Evolutionary conservation across 768 basidiomycete genomes (phyloP).

Genomic region (Leccinum longicurvipes): DNA sequence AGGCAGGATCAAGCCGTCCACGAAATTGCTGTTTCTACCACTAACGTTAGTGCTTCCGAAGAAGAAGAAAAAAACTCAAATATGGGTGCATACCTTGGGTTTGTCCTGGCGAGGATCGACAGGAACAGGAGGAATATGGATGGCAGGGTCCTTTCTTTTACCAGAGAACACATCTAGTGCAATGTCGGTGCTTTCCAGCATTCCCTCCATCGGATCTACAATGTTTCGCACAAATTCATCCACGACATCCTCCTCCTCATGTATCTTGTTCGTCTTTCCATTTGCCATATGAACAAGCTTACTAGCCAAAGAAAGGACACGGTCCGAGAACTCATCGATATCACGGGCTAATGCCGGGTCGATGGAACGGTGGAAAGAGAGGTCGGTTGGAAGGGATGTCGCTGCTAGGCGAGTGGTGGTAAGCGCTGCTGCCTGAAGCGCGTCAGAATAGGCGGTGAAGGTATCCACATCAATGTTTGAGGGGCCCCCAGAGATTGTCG

Average conservation of each 20-base stretch:
- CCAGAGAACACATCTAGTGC: slow-evolving; percentile 79
- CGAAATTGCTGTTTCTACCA: slow-evolving; percentile 35
- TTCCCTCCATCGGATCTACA: slow-evolving; percentile 79
- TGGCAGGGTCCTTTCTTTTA: slow-evolving; percentile 61
- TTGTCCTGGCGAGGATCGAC: slow-evolving; percentile 17
- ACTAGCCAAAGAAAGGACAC: slow-evolving; percentile 66
- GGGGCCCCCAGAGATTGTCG: not conserved
- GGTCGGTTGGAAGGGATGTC: slow-evolving; percentile 61
- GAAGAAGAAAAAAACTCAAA: not conserved
- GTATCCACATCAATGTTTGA: slow-evolving; percentile 20
- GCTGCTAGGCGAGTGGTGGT: slow-evolving; percentile 61
- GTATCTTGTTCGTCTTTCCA: slow-evolving; percentile 38
- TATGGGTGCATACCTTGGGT: slow-evolving; percentile 29
- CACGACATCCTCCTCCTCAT: slow-evolving; percentile 74
- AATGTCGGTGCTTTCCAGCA: slow-evolving; percentile 84
- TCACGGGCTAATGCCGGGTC: slow-evolving; percentile 65
- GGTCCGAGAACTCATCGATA: slow-evolving; percentile 65
- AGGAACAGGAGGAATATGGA: slow-evolving; percentile 49
- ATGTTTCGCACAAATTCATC: slow-evolving; percentile 78
- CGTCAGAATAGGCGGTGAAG: slow-evolving; percentile 54
- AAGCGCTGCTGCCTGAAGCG: slow-evolving; percentile 59
- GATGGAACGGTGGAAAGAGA: slow-evolving; percentile 88
- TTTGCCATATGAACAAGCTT: slow-evolving; percentile 53
- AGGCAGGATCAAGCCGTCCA: slow-evolving; percentile 52
- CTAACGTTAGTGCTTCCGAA: slow-evolving; percentile 10